Evolutionary conservation across 257 asterid species (phyloP).

Genomic region (Rehmannia glutinosa): DNA sequence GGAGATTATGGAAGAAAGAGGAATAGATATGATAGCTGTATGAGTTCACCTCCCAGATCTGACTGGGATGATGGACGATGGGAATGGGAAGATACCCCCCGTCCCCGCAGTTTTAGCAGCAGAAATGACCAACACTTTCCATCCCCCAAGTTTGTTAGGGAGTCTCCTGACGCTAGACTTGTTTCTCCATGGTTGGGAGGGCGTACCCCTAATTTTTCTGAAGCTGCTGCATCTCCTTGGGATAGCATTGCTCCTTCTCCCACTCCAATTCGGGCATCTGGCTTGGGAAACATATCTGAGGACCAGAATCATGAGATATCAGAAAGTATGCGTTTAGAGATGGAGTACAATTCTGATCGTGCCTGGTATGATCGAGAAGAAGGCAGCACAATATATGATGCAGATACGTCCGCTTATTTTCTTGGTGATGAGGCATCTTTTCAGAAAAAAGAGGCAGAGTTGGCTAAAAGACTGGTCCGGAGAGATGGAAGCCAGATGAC

Average conservation of each 20-base stretch:
- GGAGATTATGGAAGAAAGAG: too few species aligned
- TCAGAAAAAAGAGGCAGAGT: constrained; percentile 86
- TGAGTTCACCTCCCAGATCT: constrained; percentile 75
- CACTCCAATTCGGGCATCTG: constrained; percentile 90
- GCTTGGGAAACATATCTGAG: constrained; percentile 30
- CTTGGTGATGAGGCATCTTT: constrained; percentile 93
- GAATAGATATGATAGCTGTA: constrained; percentile 53
- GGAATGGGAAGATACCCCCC: constrained; percentile 96
- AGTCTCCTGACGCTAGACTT: constrained; percentile 95
- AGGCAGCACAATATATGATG: constrained; percentile 67
- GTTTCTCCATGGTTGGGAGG: constrained; percentile 96
- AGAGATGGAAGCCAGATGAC: constrained; percentile 96
- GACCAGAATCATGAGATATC: constrained; percentile 57
- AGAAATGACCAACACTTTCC: constrained; percentile 64
- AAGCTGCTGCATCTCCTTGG: constrained; percentile 79
- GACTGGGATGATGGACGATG: constrained; percentile 98
- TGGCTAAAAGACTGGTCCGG: constrained; percentile 84
- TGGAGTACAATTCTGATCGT: constrained; percentile 88
- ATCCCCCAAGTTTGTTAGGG: constrained; percentile 77
- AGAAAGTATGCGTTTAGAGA: constrained; percentile 81
- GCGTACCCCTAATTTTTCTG: constrained; percentile 56
- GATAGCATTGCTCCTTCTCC: constrained; percentile 90
- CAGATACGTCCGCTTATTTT: constrained; percentile 61
- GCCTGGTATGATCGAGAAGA: constrained; percentile 98
- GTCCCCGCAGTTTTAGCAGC: constrained; percentile 44